Percentiles rank a stretch among this genome's conserved stretches.
Conservation (phyloP, 1,139 yeast species). For the Meyerozyma sp. region DNA sequence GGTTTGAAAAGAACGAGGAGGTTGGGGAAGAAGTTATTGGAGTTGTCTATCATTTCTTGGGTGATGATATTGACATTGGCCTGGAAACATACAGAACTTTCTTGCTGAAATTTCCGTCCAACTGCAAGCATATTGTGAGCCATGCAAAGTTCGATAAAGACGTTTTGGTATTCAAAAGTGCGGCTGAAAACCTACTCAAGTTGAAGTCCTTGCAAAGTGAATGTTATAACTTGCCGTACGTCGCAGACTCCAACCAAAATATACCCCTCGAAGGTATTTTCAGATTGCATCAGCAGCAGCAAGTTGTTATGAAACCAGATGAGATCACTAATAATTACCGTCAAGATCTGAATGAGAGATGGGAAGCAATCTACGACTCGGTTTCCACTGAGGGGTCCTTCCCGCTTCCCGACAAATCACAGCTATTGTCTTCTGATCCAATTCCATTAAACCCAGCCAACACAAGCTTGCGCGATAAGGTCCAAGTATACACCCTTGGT, state of each 20-base stretch:
- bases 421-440: slow-evolving; percentile 15
- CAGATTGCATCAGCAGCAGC: slow-evolving; percentile 31
- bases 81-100: slow-evolving; percentile 39
- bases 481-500: slow-evolving; percentile 77
- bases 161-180: slow-evolving; percentile 50
- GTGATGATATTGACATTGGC: slow-evolving; percentile 52
- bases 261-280: slow-evolving; percentile 12
- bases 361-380: slow-evolving; percentile 40
- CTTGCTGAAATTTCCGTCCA: slow-evolving; percentile 44
- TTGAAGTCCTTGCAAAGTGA: slow-evolving; percentile 51
- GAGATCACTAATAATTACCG: slow-evolving; percentile 19
- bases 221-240: slow-evolving; percentile 47
- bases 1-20: slow-evolving; percentile 19
- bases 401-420: slow-evolving; percentile 12
- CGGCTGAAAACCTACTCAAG: slow-evolving; percentile 50
- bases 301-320: slow-evolving; percentile 20
- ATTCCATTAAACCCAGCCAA: slow-evolving; percentile 15
- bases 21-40: slow-evolving; percentile 37
- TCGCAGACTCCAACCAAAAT: slow-evolving; percentile 12
- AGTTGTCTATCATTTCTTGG: slow-evolving; percentile 71
- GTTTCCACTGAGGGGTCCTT: slow-evolving; percentile 25
- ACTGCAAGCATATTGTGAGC: slow-evolving; percentile 60
- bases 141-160: slow-evolving; percentile 64
- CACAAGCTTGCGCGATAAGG: slow-evolving; percentile 39
- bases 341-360: slow-evolving; percentile 19